Conservation (phyloP, 805 yeast genomes). For the Spathaspora arborariae region DNA sequence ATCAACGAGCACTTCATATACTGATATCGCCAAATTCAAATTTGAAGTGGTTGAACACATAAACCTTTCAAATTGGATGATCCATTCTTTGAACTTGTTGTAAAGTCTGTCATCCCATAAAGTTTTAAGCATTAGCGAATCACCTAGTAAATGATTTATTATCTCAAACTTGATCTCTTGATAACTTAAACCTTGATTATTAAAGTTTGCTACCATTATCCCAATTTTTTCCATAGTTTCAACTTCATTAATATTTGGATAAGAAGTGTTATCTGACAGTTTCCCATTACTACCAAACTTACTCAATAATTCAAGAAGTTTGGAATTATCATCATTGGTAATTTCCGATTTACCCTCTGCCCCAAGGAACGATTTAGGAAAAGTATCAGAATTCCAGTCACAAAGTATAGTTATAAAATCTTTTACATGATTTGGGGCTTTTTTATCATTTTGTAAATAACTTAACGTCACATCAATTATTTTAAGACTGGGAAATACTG, state of each 20-base stretch:
- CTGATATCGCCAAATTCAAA: slow-evolving; percentile 29
- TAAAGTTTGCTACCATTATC: slow-evolving; percentile 11
- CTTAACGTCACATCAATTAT: slow-evolving; percentile 5
- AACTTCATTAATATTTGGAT: slow-evolving; percentile 5
- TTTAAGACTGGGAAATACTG: slow-evolving; percentile 7
- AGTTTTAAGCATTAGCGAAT: slow-evolving; percentile 24
- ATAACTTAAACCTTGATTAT: slow-evolving; percentile 9
- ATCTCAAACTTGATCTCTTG: slow-evolving; percentile 22
- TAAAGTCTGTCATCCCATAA: slow-evolving; percentile 36
- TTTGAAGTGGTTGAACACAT: slow-evolving; percentile 8
- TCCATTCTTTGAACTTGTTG: slow-evolving; percentile 33
- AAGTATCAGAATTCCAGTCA: slow-evolving; percentile 21
- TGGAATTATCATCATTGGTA: slow-evolving; percentile 26
- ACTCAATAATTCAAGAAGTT: slow-evolving; percentile 34
- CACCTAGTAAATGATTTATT: slow-evolving; percentile 22
- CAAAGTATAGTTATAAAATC: slow-evolving; percentile 23
- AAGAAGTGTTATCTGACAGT: background rate
- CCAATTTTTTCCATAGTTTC: slow-evolving; percentile 14
- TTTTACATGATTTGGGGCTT: slow-evolving; percentile 10
- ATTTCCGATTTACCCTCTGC: slow-evolving; percentile 6
- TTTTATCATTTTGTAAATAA: slow-evolving; percentile 12
- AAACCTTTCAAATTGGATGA: slow-evolving; percentile 24
- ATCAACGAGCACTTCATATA: slow-evolving; percentile 47
- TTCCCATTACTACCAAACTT: slow-evolving; percentile 20
- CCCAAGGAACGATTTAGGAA: background rate